These are phyloP conservation scores for Pichia cabralensis DNA, from an alignment of 805 yeast genomes.

Conservation along the genomic window DNA sequence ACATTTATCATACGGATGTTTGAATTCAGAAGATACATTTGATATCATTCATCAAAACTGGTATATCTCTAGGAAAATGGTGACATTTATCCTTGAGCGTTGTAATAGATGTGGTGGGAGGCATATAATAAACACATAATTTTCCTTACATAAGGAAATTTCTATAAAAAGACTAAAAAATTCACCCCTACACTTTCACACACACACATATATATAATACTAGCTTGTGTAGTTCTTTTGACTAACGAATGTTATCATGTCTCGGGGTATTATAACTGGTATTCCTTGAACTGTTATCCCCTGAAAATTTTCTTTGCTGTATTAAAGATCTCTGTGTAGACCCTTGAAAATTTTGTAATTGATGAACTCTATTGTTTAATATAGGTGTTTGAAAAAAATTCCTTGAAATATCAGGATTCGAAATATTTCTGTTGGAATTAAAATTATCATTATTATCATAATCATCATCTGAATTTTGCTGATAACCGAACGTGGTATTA, in stretches of 20 bases:
- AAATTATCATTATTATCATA: neutral
- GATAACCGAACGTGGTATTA: no score
- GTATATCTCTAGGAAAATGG: slow-evolving; percentile 23
- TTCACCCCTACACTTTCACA: no score
- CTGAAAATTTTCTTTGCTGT: slow-evolving; percentile 3
- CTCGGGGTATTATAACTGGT: slow-evolving; percentile 5
- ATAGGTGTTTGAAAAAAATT: slow-evolving; percentile 9
- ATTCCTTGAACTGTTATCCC: slow-evolving; percentile 2
- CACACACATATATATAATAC: no score
- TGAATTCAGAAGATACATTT: slow-evolving; percentile 15
- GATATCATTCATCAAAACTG: slow-evolving; percentile 21
- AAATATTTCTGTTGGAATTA: neutral
- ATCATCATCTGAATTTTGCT: slow-evolving; percentile 1
- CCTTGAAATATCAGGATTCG: slow-evolving; percentile 4
- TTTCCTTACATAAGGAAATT: no score
- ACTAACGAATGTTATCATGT: slow-evolving; percentile 7
- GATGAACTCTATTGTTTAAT: slow-evolving; percentile 5
- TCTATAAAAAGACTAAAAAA: no score
- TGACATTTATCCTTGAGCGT: slow-evolving; percentile 16
- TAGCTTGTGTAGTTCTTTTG: no score
- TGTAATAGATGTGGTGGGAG: slow-evolving; percentile 16
- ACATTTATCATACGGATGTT: slow-evolving; percentile 19
- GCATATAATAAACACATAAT: neutral
- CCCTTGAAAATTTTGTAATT: slow-evolving; percentile 3
- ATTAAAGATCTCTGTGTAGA: slow-evolving; percentile 5